Percentiles rank a stretch among this genome's conserved stretches.
Conservation (phyloP, 768 basidiomycete species). For the Zangia roseola region DNA sequence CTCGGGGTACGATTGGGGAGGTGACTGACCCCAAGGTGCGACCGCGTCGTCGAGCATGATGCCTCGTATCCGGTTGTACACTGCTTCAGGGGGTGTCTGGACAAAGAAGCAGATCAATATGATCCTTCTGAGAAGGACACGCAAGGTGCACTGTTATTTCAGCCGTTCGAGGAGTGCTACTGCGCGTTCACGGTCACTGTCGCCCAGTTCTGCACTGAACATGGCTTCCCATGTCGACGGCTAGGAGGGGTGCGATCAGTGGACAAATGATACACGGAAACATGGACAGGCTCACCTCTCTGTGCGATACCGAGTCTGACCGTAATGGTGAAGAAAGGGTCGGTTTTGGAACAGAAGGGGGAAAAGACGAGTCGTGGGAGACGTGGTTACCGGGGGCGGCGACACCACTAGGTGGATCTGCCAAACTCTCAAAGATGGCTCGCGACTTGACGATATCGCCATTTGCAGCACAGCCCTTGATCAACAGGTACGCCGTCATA, state of each 20-base stretch:
- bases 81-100: slow-evolving; percentile 72
- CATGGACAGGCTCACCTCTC: slow-evolving; percentile 23
- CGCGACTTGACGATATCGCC: slow-evolving; percentile 73
- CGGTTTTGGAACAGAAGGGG: slow-evolving; percentile 32
- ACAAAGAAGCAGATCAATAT: background rate
- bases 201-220: slow-evolving; percentile 87
- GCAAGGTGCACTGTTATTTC: slow-evolving; percentile 68
- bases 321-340: too few relatives aligned
- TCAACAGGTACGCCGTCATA: slow-evolving; percentile 80
- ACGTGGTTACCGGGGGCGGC: slow-evolving; percentile 90
- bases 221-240: slow-evolving; percentile 96
- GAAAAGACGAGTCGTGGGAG: slow-evolving; percentile 48
- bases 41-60: slow-evolving; percentile 73
- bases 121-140: slow-evolving; percentile 9
- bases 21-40: slow-evolving; percentile 40
- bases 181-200: slow-evolving; percentile 71
- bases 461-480: slow-evolving; percentile 63
- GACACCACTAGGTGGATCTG: slow-evolving; percentile 78
- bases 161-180: slow-evolving; percentile 66
- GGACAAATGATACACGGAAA: background rate
- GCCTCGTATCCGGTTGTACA: slow-evolving; percentile 76
- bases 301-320: slow-evolving; percentile 40
- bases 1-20: slow-evolving; percentile 12
- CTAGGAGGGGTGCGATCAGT: slow-evolving; percentile 34
- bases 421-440: slow-evolving; percentile 73